These are phyloP conservation scores for Ceratocystis cubensis DNA, from an alignment of 2,329 filamentous ascomycete species.

Conservation along the genomic window DNA sequence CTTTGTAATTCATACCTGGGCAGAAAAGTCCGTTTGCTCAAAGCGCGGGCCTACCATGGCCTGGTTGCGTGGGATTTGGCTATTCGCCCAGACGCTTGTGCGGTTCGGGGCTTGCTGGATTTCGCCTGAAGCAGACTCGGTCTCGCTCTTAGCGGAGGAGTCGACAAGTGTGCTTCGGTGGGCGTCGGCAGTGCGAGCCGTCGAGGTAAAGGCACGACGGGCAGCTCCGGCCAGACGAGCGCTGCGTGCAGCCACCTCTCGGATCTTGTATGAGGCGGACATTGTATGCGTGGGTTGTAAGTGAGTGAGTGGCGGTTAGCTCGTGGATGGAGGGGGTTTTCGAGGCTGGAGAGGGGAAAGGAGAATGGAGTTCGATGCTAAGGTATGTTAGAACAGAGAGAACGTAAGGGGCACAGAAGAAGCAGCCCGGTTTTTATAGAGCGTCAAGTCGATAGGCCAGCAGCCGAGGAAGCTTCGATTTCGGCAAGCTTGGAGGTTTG, in stretches of 20 bases:
- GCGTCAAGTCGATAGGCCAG: too few species aligned
- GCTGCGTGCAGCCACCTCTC: not conserved
- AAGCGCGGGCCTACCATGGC: slow-evolving; percentile 93
- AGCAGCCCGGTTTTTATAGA: not conserved
- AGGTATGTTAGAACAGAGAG: not conserved
- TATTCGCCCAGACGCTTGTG: slow-evolving; percentile 65
- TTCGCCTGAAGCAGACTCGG: slow-evolving; percentile 34
- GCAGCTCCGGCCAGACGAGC: not conserved
- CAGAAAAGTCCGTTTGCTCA: slow-evolving; percentile 87
- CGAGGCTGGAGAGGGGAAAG: not conserved
- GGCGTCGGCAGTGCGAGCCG: not conserved
- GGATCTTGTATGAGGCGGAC: not conserved
- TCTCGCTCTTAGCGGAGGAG: slow-evolving; percentile 23
- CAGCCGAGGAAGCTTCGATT: too few species aligned
- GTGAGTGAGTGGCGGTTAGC: not conserved
- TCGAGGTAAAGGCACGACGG: not conserved
- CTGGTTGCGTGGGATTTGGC: slow-evolving; percentile 64
- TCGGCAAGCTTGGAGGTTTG: too few species aligned
- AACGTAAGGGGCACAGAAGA: not conserved
- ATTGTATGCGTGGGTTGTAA: not conserved
- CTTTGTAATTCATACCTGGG: slow-evolving; percentile 54
- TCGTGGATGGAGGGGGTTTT: not conserved
- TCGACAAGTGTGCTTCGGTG: slow-evolving; percentile 10
- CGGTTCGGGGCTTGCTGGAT: slow-evolving; percentile 76
- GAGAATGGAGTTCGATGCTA: not conserved